Evolutionary conservation across 805 yeast species (phyloP).

Genomic region (Candida nonsorbophila): DNA sequence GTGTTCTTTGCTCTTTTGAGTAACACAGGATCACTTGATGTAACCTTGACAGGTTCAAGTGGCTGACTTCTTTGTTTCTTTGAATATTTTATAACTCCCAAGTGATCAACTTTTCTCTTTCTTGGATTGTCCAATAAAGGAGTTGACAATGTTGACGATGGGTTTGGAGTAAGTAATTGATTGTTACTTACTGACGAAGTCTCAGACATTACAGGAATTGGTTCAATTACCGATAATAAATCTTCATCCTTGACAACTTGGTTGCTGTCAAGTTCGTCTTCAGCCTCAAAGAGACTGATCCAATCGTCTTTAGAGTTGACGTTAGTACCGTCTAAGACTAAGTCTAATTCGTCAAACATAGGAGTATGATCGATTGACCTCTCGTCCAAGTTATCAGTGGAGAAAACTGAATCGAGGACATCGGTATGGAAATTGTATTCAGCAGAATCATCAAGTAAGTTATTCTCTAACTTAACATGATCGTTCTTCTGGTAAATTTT

Average conservation of each 20-base stretch:
- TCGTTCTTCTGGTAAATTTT: neutral
- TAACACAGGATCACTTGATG: conserved; percentile 61
- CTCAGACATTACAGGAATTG: no score
- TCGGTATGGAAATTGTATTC: conserved; percentile 41
- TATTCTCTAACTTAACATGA: neutral
- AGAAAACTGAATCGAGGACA: conserved; percentile 48
- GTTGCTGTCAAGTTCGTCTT: conserved; percentile 9
- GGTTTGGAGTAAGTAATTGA: conserved; percentile 25
- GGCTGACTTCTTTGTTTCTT: conserved; percentile 74
- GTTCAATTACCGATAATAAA: no score
- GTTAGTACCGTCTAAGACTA: conserved; percentile 34
- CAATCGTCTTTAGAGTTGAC: conserved; percentile 45
- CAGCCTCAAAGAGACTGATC: conserved; percentile 53
- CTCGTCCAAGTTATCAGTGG: conserved; percentile 26
- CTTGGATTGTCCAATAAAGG: conserved; percentile 21
- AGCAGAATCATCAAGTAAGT: neutral
- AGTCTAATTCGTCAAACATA: conserved; percentile 54
- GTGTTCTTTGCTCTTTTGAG: conserved; percentile 93
- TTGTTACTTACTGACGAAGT: no score
- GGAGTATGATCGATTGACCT: conserved; percentile 41
- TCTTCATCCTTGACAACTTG: conserved; percentile 13
- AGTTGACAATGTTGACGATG: conserved; percentile 26
- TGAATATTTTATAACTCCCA: conserved; percentile 72
- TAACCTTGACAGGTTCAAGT: conserved; percentile 59
- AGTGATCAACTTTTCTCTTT: conserved; percentile 49